phyloP scores from a whole-genome alignment of 805 yeast genomes.

The Cyberlindnera japonica region DNA sequence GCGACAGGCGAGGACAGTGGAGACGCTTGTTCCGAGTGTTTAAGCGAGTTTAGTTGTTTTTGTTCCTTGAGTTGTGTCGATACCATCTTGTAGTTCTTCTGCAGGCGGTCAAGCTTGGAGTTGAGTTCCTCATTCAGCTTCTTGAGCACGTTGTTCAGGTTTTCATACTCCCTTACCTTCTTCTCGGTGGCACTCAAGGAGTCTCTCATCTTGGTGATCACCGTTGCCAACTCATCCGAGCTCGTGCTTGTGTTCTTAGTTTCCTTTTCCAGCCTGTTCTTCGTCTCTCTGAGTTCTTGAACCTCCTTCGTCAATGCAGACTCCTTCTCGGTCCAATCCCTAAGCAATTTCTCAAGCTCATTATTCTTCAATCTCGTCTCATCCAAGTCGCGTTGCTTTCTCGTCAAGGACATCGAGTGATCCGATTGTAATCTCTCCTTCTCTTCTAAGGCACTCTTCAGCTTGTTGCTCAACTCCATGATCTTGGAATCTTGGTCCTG shows the following conservation, averaged over 20 bases:
- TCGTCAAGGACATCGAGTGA: conserved; percentile 43
- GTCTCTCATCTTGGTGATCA: conserved; percentile 44
- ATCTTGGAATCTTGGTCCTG: conserved; percentile 47
- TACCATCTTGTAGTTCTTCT: conserved; percentile 65
- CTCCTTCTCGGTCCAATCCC: conserved; percentile 37
- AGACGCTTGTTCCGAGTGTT: conserved; percentile 8
- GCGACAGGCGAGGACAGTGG: conserved; percentile 27
- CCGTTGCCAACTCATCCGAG: conserved; percentile 30
- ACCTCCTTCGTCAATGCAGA: conserved; percentile 28
- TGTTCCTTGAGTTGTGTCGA: conserved; percentile 44
- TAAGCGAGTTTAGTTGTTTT: conserved; percentile 7
- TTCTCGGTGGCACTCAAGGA: conserved; percentile 49
- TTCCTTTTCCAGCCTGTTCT: conserved; percentile 28
- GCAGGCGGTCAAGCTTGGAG: conserved; percentile 60
- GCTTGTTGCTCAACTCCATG: conserved; percentile 52
- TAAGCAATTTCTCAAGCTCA: conserved; percentile 37
- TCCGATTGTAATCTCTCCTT: conserved; percentile 57
- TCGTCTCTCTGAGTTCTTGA: conserved; percentile 29
- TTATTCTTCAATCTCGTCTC: conserved; percentile 46
- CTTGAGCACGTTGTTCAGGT: conserved; percentile 49
- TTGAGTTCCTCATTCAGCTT: conserved; percentile 63
- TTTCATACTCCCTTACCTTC: conserved; percentile 54
- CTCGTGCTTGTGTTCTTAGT: conserved; percentile 27
- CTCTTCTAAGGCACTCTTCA: conserved; percentile 54
- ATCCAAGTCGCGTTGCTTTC: conserved; percentile 63